Evolutionary conservation across 202 grass and related monocot species (phyloP).

Genomic region (Carex sylvatica): DNA sequence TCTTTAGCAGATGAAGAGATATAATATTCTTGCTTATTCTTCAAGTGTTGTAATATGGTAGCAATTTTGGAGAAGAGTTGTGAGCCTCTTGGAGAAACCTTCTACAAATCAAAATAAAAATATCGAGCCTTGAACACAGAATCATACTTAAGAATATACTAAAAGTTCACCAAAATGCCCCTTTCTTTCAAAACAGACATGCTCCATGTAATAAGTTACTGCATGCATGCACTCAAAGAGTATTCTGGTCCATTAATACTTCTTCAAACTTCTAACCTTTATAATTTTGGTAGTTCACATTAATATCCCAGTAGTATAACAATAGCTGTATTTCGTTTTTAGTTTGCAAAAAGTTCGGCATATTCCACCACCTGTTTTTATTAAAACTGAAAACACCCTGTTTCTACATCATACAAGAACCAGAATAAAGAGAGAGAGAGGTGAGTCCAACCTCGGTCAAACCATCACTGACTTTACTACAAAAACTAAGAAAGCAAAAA

Average conservation of each 20-base stretch:
- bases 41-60: conserved; percentile 53
- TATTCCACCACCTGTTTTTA: neutral
- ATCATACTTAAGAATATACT: neutral
- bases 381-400: neutral
- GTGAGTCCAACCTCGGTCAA: neutral
- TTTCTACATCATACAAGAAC: neutral
- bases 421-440: neutral
- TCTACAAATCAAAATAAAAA: conserved; percentile 26
- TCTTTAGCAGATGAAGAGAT: conserved; percentile 44
- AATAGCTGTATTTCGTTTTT: neutral
- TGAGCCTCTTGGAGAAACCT: conserved; percentile 65
- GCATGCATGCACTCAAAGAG: neutral
- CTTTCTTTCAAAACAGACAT: neutral
- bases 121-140: neutral
- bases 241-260: neutral
- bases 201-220: neutral
- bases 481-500: neutral
- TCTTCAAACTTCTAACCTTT: neutral
- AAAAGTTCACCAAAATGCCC: neutral
- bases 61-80: conserved; percentile 62
- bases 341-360: neutral
- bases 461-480: neutral
- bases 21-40: conserved; percentile 40
- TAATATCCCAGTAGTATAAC: neutral
- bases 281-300: neutral